Evolutionary conservation across 2,329 filamentous ascomycete genomes (phyloP), one percentile per base, ranked within the genome.

Genomic region (Xylariaceae sp.): DNA sequence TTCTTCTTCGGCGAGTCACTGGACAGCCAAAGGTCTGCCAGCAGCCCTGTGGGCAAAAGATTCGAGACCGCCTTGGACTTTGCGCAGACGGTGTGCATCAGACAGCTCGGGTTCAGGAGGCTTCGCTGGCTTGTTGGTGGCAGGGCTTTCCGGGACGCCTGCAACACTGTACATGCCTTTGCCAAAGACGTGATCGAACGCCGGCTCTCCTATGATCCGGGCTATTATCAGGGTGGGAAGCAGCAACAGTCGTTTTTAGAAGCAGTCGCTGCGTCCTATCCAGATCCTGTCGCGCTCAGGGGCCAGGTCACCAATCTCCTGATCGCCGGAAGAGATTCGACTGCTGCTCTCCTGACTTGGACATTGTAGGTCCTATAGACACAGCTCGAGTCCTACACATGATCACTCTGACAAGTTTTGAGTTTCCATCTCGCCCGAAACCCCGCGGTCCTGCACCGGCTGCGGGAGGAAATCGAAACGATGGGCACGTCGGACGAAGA

Each of bases 1-100:
- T 49, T 49, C 23, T 39, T 49, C 9, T 46, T 49, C 18, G 43
- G 45, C n/a, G 37, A 45, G 13, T 47, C 44, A 8, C 22, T 41
- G n/a, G 13, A 29, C 15, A 36, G 44, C 38, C 28, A 35, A 29
- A 26, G 39, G 32, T 23, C 42, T 35, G 28, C 33, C 35, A 12
- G 33, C 21, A 23, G 34, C 7, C 17, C 19, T 30, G 27, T 8
- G 27, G 33, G 29, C 19, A 22, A 17, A 19, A 8, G 5, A 26
- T 45, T 44, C 16, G 41, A 43, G 23, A 31, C 26, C 3, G 37
- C 42, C 5, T 44, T 43, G 11, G 42, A 49, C 26, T 16, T 36
- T 12, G 43, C 42, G 11, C 44, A 46, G 28, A 24, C 9, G 11
- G 38, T 41, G 8, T 40, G 36, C 2, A 27, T 36, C 3, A 44